These are phyloP conservation scores for Rosa chinensis DNA, from an alignment of 306 rosid genomes.

Conservation along the genomic window DNA sequence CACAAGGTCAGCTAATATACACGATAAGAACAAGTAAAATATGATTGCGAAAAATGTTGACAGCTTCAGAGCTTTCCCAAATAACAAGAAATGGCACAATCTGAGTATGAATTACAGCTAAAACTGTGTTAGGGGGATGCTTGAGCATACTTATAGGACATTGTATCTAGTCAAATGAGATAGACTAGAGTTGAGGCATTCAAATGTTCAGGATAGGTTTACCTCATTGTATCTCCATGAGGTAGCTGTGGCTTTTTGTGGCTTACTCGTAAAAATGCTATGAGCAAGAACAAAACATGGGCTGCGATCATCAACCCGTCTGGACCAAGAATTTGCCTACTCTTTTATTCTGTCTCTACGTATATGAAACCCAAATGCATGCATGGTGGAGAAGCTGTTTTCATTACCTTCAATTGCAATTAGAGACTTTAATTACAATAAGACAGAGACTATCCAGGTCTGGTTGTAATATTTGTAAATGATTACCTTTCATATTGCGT, in stretches of 20 bases:
- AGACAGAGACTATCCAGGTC: neutral
- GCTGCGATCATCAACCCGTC: neutral
- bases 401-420: neutral
- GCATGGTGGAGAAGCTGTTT: neutral
- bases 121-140: neutral
- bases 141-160: neutral
- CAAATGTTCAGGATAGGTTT: neutral
- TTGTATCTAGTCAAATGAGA: neutral
- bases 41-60: neutral
- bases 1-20: neutral
- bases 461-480: neutral
- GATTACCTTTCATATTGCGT: neutral
- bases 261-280: neutral
- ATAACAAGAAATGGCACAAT: neutral
- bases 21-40: neutral
- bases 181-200: neutral
- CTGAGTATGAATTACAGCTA: neutral
- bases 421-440: neutral
- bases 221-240: neutral
- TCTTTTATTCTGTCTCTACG: neutral
- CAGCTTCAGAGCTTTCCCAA: neutral
- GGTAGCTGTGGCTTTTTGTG: neutral
- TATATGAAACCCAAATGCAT: slow-evolving; percentile 9
- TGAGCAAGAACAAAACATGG: neutral
- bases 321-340: neutral